These are phyloP conservation scores for Pyrus hybrid DNA, from an alignment of 331 rosid species.

Conservation along the genomic window DNA sequence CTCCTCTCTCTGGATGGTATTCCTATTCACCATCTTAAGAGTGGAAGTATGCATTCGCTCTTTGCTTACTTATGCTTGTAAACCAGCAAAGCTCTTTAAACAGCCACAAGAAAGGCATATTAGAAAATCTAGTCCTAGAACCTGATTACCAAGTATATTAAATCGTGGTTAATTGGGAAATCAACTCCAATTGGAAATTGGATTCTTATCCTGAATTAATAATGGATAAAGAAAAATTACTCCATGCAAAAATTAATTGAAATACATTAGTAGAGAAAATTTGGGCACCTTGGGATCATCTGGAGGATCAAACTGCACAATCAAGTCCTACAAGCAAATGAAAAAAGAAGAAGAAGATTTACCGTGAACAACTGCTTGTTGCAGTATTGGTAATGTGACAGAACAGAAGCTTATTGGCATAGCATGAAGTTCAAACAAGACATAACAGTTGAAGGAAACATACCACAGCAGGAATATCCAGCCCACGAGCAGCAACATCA, in stretches of 20 bases:
- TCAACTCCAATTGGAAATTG: too few species aligned
- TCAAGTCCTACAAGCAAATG: conserved; percentile 71
- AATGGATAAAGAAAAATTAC: not conserved
- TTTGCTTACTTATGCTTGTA: too few species aligned
- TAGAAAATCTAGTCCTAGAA: too few species aligned
- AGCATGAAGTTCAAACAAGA: too few species aligned
- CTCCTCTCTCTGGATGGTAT: too few species aligned
- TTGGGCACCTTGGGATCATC: conserved; percentile 82
- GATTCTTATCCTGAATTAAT: not conserved
- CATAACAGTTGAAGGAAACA: not conserved
- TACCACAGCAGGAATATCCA: conserved; percentile 92
- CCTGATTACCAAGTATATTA: too few species aligned
- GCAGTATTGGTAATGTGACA: not conserved
- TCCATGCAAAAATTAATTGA: not conserved
- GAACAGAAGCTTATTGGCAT: too few species aligned
- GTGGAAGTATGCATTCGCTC: too few species aligned
- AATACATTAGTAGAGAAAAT: not conserved
- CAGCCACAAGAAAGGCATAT: too few species aligned
- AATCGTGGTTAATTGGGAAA: too few species aligned
- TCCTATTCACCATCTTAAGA: too few species aligned
- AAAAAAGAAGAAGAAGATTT: not conserved
- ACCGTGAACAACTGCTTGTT: not conserved
- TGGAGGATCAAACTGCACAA: conserved; percentile 95
- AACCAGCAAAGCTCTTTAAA: too few species aligned
- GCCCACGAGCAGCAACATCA: conserved; percentile 98